A percentile compares a stretch with the other conserved stretches of the same genome.
These are phyloP conservation scores for Cyberlindnera sargentensis DNA, from an alignment of 805 yeast genomes.

Conservation along the genomic window DNA sequence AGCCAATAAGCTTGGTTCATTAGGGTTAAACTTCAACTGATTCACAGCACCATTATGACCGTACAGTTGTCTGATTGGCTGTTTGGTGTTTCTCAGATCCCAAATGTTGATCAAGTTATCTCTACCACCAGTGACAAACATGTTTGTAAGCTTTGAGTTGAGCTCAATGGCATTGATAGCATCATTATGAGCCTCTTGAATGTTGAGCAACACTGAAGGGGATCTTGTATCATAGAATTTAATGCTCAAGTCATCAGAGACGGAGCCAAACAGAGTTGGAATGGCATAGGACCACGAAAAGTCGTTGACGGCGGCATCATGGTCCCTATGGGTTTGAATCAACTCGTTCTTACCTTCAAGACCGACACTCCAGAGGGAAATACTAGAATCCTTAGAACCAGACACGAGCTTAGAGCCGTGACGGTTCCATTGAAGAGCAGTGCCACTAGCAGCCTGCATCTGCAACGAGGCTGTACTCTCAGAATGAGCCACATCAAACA, in stretches of 20 bases:
- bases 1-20: conserved; percentile 44
- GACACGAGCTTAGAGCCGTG: conserved; percentile 43
- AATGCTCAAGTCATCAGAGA: conserved; percentile 57
- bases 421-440: conserved; percentile 63
- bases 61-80: conserved; percentile 55
- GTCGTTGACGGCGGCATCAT: conserved; percentile 58
- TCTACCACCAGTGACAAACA: conserved; percentile 72
- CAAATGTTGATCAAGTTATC: conserved; percentile 69
- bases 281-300: conserved; percentile 47
- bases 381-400: conserved; percentile 59
- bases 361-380: conserved; percentile 53
- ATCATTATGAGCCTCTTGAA: conserved; percentile 45
- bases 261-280: conserved; percentile 54
- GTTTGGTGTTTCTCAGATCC: conserved; percentile 59
- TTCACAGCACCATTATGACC: conserved; percentile 59
- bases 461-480: conserved; percentile 28
- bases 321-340: conserved; percentile 36
- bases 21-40: conserved; percentile 47
- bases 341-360: conserved; percentile 33
- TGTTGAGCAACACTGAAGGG: conserved; percentile 27
- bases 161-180: conserved; percentile 66
- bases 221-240: conserved; percentile 55
- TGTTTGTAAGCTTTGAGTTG: conserved; percentile 43
- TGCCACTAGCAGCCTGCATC: conserved; percentile 62
- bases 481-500: conserved; percentile 29